Conservation (phyloP, 495 filamentous ascomycete genomes). For the Neohortaea acidophila region DNA sequence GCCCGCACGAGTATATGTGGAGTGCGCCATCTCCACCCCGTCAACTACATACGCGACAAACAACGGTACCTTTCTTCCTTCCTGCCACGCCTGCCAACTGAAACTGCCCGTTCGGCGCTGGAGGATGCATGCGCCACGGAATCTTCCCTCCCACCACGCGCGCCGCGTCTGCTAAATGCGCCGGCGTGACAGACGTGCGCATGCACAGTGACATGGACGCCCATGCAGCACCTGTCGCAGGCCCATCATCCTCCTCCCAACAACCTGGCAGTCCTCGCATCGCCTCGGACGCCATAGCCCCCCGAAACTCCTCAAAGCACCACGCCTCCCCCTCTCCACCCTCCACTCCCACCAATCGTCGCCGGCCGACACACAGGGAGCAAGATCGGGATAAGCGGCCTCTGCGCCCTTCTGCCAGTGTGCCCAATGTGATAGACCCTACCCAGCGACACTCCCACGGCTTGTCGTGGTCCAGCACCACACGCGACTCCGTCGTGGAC, state of each 20-base stretch:
- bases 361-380: background rate
- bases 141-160: no score
- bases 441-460: slow-evolving; percentile 11
- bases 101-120: no score
- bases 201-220: no score
- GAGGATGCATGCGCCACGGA: no score
- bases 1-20: no score
- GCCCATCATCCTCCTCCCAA: background rate
- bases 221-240: slow-evolving; percentile 1
- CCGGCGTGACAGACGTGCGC: no score
- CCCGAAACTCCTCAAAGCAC: slow-evolving; percentile 1
- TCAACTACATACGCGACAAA: no score
- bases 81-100: no score
- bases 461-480: slow-evolving; percentile 16
- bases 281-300: background rate
- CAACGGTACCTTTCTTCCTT: no score
- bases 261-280: background rate
- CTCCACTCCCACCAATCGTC: slow-evolving; percentile 7
- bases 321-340: slow-evolving; percentile 2
- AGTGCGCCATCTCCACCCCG: no score
- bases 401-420: background rate
- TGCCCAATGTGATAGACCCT: background rate
- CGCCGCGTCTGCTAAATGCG: no score
- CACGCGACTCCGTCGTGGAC: slow-evolving; percentile 31
- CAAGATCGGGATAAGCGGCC: slow-evolving; percentile 15